Conservation (phyloP, 495 filamentous ascomycete genomes). For the Trichoderma orchidacearum region DNA sequence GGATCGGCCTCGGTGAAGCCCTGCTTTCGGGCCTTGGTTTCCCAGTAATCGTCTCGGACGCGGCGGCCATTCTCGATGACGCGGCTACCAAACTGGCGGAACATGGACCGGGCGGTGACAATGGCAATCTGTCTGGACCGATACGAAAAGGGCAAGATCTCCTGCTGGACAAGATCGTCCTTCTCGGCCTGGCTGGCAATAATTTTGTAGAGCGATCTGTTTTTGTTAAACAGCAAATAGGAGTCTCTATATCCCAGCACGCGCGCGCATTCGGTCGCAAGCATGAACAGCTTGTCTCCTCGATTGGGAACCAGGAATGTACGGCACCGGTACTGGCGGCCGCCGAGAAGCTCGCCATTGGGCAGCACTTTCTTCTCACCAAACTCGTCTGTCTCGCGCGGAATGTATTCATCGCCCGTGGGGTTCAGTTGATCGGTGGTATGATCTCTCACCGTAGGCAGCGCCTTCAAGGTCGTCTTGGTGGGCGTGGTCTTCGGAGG, state of each 20-base stretch:
- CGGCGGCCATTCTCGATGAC: slow-evolving; percentile 81
- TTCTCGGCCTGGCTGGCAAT: slow-evolving; percentile 94
- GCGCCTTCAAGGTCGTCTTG: slow-evolving; percentile 81
- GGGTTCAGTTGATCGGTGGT: slow-evolving; percentile 90
- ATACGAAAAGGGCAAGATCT: slow-evolving; percentile 95
- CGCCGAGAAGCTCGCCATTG: slow-evolving; percentile 68
- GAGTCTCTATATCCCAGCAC: slow-evolving; percentile 94
- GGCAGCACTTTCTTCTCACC: slow-evolving; percentile 87
- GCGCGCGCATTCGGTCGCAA: slow-evolving; percentile 93
- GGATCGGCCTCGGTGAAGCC: slow-evolving; percentile 96
- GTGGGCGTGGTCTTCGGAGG: slow-evolving; percentile 77
- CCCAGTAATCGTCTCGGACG: slow-evolving; percentile 97
- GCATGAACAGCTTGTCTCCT: slow-evolving; percentile 92
- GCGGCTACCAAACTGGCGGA: slow-evolving; percentile 94
- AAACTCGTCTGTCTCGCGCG: slow-evolving; percentile 81
- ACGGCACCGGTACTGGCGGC: slow-evolving; percentile 80
- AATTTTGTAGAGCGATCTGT: slow-evolving; percentile 92
- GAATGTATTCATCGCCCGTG: slow-evolving; percentile 92
- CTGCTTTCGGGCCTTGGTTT: slow-evolving; percentile 90
- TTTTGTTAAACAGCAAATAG: slow-evolving; percentile 98
- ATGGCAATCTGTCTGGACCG: slow-evolving; percentile 96
- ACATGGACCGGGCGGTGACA: slow-evolving; percentile 98
- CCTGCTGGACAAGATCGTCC: slow-evolving; percentile 88
- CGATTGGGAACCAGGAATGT: slow-evolving; percentile 87
- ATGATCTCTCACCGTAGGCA: slow-evolving; percentile 92